Evolutionary conservation across 106 monocot genomes (phyloP).

Genomic region (Acanthochlamys bracteata): DNA sequence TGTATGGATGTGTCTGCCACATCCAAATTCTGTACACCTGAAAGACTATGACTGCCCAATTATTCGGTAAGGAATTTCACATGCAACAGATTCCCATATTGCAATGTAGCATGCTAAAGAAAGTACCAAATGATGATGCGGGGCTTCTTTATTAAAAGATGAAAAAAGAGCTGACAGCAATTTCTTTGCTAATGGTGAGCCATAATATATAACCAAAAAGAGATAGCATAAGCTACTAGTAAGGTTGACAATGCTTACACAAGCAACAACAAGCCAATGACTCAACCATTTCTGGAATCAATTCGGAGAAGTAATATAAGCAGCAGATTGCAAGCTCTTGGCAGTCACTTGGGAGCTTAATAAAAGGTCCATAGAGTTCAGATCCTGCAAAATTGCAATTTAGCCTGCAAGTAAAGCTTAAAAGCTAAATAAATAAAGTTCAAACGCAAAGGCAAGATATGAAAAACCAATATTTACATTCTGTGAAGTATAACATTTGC

Average conservation of each 20-base stretch:
- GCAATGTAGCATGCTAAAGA: too few species aligned
- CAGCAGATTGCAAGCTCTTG: slow-evolving; percentile 64
- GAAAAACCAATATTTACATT: too few species aligned
- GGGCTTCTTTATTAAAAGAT: too few species aligned
- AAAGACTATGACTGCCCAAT: too few species aligned
- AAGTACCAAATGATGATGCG: too few species aligned
- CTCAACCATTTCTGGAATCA: slow-evolving; percentile 45
- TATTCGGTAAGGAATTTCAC: too few species aligned
- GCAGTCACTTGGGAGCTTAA: slow-evolving; percentile 64
- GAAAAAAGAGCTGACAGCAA: too few species aligned
- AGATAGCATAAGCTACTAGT: neutral
- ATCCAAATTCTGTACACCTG: too few species aligned
- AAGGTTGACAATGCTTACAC: slow-evolving; percentile 60
- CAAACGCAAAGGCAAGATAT: neutral
- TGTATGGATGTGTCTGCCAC: too few species aligned
- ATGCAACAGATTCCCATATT: too few species aligned
- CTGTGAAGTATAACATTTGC: too few species aligned
- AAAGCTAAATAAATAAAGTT: neutral
- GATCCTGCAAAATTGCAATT: slow-evolving; percentile 31
- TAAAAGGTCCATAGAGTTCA: slow-evolving; percentile 43
- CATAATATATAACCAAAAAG: neutral
- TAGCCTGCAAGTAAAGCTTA: too few species aligned
- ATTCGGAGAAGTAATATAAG: slow-evolving; percentile 63
- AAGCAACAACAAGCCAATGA: slow-evolving; percentile 60
- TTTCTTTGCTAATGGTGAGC: neutral